Base-by-base conservation (phyloP, 1,284 basidiomycete genomes). In the Neotropicomus parvogracilis region DNA sequence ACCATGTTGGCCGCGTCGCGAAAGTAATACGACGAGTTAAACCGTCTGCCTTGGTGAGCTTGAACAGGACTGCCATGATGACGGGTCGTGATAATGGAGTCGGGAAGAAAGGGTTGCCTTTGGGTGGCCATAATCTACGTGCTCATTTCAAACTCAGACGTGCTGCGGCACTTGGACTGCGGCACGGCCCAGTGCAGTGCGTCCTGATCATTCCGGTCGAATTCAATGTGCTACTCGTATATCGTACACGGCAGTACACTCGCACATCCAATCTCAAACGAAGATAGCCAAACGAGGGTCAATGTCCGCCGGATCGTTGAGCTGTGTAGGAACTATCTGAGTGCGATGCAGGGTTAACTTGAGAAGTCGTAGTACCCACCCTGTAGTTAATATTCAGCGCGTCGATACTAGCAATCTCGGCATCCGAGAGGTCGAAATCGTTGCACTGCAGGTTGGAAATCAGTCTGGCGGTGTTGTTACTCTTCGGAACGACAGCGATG, bases 401-500 rank as follows among this genome's bases (percentile, higher is more conserved):
- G 54, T 73, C 80, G 58, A 92, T 79, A 24, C 64, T 59, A 54
- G 79, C 74, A 44, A 89, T 65, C 50, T 91, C 85, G 4, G 73
- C 73, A 6, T 75, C 70, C 6, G 75, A 67, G 43, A 91, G 71
- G 54, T 82, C 70, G 56, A 91, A 88, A 27, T 67, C 66, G 49
- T 72, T 68, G 60, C 74, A 75, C 33, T 70, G 68, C 52, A 90
- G 62, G 70, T 92, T 93, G 63, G 81, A 67, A 13, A 66, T 58
- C 40, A 88, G 63, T 50, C 84, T 80, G 5, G 68, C 56, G 11
- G 63, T 52, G 59, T 74, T 67, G 68, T 81, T 88, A 49, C 75
- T 80, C 74, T 89, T 89, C 40, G 90, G 90, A 54, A 93, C 80
- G 40, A 92, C 85, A 33, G 85, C 85, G 51, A 91, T 75, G 7